These are phyloP conservation scores for Lipomyces oligophaga DNA, from an alignment of 805 yeast species.

Conservation along the genomic window DNA sequence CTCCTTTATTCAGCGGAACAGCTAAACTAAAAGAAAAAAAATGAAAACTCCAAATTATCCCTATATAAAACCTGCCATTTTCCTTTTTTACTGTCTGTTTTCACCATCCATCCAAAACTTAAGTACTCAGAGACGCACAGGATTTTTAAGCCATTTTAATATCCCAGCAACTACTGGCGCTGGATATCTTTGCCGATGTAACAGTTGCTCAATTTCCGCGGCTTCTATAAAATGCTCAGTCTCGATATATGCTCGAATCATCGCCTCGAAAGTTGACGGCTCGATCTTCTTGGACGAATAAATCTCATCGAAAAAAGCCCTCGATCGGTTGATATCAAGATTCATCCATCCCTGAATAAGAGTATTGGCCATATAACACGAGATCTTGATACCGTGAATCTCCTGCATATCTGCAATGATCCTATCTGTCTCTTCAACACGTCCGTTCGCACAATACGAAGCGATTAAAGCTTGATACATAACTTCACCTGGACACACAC, in stretches of 20 bases:
- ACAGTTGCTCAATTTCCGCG: too few species aligned
- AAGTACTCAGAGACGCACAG: too few species aligned
- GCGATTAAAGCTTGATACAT: slow-evolving; percentile 43
- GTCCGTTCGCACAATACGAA: slow-evolving; percentile 39
- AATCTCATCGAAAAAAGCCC: slow-evolving; percentile 34
- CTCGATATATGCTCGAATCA: slow-evolving; percentile 36
- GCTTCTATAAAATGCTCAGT: too few species aligned
- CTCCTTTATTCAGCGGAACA: too few species aligned
- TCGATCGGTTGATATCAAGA: slow-evolving; percentile 31
- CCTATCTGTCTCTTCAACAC: slow-evolving; percentile 33
- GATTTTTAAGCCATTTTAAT: too few species aligned
- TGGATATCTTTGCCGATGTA: too few species aligned
- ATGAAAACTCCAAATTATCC: too few species aligned
- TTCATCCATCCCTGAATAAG: slow-evolving; percentile 40
- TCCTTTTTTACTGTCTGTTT: too few species aligned
- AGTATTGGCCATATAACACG: slow-evolving; percentile 37
- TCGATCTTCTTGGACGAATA: slow-evolving; percentile 30
- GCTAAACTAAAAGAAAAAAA: too few species aligned
- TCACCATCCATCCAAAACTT: too few species aligned
- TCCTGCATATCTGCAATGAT: slow-evolving; percentile 25
- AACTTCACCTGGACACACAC: slow-evolving; percentile 39
- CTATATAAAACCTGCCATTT: too few species aligned
- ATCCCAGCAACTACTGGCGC: too few species aligned
- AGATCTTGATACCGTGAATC: slow-evolving; percentile 34
- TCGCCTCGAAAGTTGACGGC: slow-evolving; percentile 39